Percentiles rank a stretch among this genome's conserved stretches.
Evolutionary conservation across 2,329 filamentous ascomycete genomes (phyloP).

Genomic region (Colletotrichum abscissum): DNA sequence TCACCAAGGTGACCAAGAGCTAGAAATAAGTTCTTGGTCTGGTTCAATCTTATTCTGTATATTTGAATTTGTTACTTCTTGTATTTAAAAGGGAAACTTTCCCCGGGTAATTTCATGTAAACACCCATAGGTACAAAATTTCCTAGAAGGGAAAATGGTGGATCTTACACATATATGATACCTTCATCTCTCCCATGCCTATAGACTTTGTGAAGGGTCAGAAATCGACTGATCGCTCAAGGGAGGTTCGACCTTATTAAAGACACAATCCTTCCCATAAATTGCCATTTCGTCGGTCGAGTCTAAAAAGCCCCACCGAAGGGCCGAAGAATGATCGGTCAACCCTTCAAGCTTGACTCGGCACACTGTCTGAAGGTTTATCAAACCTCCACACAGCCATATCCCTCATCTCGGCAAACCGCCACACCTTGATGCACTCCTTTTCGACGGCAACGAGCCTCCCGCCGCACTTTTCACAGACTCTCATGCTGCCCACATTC

Average conservation of each 20-base stretch:
- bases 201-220: neutral
- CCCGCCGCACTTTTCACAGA: slow-evolving; percentile 8
- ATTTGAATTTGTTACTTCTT: neutral
- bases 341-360: neutral
- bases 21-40: neutral
- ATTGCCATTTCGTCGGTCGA: neutral
- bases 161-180: neutral
- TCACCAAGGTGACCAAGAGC: slow-evolving; percentile 18
- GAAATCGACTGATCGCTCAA: neutral
- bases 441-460: neutral
- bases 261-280: neutral
- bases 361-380: neutral
- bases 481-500: slow-evolving; percentile 9
- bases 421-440: slow-evolving; percentile 18
- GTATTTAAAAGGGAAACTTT: neutral
- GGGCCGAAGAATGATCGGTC: no score
- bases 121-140: neutral
- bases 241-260: neutral
- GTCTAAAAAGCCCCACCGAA: no score
- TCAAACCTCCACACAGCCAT: slow-evolving; percentile 20
- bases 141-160: neutral
- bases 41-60: neutral
- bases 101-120: neutral
- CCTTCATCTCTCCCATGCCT: neutral
- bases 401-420: slow-evolving; percentile 13